Conservation (phyloP, 2,329 filamentous ascomycete species). For the Hypoxylon sp. region DNA sequence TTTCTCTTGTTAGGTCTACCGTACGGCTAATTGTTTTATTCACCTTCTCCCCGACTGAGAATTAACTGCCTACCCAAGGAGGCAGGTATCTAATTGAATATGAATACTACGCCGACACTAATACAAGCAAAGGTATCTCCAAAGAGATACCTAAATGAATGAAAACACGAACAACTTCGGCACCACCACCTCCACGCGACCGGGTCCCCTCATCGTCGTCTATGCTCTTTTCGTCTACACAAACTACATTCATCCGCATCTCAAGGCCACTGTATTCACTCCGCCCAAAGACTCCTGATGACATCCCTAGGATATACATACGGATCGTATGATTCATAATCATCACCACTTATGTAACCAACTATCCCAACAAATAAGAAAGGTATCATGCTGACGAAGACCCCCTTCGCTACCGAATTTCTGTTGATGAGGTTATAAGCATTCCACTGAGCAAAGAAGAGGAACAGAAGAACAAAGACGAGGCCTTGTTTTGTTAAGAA, state of each 20-base stretch:
- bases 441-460: background rate
- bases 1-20: background rate
- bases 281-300: background rate
- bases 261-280: background rate
- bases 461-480: background rate
- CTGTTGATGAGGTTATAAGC: background rate
- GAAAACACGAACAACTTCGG: slow-evolving; percentile 19
- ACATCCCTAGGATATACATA: too few species aligned
- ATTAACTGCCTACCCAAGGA: slow-evolving; percentile 16
- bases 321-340: too few species aligned
- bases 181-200: background rate
- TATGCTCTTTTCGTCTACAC: background rate
- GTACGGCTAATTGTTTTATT: slow-evolving; percentile 25
- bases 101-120: slow-evolving; percentile 19
- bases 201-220: background rate
- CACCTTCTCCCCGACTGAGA: slow-evolving; percentile 5
- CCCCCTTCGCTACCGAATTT: background rate
- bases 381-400: background rate
- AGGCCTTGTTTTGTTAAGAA: background rate
- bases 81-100: slow-evolving; percentile 3
- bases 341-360: too few species aligned
- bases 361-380: background rate
- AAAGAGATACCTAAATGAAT: slow-evolving; percentile 14
- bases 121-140: slow-evolving; percentile 20
- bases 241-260: too few species aligned